Evolutionary conservation across 2,329 filamentous ascomycete genomes (phyloP).

Genomic region (Aspergillus sp.): DNA sequence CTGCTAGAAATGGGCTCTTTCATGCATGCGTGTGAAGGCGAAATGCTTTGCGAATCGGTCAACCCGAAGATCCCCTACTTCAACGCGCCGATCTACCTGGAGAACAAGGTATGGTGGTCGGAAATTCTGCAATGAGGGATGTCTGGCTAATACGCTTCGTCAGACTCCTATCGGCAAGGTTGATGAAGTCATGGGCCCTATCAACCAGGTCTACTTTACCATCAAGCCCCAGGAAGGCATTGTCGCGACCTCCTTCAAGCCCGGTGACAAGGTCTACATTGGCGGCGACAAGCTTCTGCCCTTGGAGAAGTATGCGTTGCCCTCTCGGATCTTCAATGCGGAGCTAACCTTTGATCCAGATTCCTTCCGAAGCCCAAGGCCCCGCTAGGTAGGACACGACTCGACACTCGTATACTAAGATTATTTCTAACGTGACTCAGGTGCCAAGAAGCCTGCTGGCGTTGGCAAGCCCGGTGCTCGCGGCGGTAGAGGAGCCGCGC

Average conservation of each 20-base stretch:
- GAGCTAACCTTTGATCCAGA: conserved; percentile 28
- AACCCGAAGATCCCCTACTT: conserved; percentile 97
- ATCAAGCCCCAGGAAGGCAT: conserved; percentile 96
- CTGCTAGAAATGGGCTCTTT: conserved; percentile 79
- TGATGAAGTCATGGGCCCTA: conserved; percentile 92
- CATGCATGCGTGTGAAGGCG: conserved; percentile 89
- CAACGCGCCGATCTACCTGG: conserved; percentile 96
- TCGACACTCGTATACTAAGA: conserved; percentile 2
- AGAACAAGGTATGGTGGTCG: conserved; percentile 67
- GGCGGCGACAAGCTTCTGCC: conserved; percentile 88
- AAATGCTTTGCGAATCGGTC: conserved; percentile 93
- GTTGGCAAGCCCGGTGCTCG: conserved; percentile 40
- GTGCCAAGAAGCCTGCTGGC: conserved; percentile 62
- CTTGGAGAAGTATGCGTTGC: conserved; percentile 58
- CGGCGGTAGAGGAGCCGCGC: conserved; percentile 37
- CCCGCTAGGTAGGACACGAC: conserved; percentile 37
- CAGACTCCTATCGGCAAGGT: conserved; percentile 87
- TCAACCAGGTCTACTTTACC: conserved; percentile 98
- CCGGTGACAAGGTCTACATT: conserved; percentile 96
- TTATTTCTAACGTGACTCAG: conserved; percentile 34
- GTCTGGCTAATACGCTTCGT: conserved; percentile 10
- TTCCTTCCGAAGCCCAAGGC: conserved; percentile 93
- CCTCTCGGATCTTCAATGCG: background rate
- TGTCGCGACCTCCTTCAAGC: conserved; percentile 86
- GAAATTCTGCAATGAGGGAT: background rate